Percentiles rank a stretch among this genome's conserved stretches.
Evolutionary conservation across 805 yeast genomes (phyloP).

Genomic region (Candida adriatica): DNA sequence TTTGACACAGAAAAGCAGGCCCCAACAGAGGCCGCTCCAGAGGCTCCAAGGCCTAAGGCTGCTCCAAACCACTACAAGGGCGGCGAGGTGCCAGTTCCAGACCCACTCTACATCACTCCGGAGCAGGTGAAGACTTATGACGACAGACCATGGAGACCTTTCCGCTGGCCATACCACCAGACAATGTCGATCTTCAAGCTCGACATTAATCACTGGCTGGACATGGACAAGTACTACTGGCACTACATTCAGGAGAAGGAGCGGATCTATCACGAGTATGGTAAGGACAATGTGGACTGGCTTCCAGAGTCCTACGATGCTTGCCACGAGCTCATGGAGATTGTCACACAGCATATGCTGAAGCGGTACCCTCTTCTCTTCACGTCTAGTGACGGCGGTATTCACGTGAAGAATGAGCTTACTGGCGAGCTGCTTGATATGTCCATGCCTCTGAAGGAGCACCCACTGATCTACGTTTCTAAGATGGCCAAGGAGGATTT

Average conservation of each 20-base stretch:
- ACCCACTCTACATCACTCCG: conserved; percentile 57
- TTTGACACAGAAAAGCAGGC: conserved; percentile 1
- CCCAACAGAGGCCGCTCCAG: neutral
- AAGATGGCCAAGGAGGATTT: conserved; percentile 75
- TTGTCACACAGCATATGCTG: conserved; percentile 51
- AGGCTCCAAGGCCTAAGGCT: neutral
- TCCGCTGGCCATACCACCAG: conserved; percentile 75
- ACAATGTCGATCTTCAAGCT: conserved; percentile 69
- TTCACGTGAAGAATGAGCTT: conserved; percentile 50
- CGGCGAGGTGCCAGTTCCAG: conserved; percentile 30
- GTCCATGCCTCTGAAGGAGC: conserved; percentile 51
- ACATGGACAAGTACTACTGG: conserved; percentile 70
- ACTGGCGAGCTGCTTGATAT: conserved; percentile 59
- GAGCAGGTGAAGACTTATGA: conserved; percentile 60
- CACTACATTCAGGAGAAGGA: conserved; percentile 59
- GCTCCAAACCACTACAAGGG: conserved; percentile 4
- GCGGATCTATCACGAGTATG: conserved; percentile 50
- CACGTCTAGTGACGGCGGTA: conserved; percentile 41
- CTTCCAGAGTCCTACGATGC: conserved; percentile 59
- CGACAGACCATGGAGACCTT: conserved; percentile 78
- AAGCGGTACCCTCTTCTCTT: conserved; percentile 59
- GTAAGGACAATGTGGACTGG: conserved; percentile 58
- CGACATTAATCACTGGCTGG: conserved; percentile 72
- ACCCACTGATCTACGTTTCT: conserved; percentile 55
- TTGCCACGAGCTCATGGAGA: conserved; percentile 56